These are phyloP conservation scores for Termitomyces sp. DNA, from an alignment of 768 basidiomycete species.

Conservation along the genomic window DNA sequence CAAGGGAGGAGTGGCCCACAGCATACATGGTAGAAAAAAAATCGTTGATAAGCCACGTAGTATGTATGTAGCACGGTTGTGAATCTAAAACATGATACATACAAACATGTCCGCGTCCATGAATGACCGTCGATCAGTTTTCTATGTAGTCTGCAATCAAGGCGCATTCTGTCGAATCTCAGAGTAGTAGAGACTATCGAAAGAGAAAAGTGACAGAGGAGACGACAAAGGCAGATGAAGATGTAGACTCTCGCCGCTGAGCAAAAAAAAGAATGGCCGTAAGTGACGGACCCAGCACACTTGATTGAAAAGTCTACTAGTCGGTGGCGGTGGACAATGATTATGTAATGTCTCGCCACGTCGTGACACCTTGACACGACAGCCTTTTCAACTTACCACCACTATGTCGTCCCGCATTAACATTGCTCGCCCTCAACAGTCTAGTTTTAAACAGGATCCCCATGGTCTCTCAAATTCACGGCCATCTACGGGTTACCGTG, in stretches of 20 bases:
- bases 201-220: background rate
- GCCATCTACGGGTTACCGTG: conserved; percentile 65
- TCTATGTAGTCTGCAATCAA: background rate
- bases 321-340: conserved; percentile 8
- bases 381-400: conserved; percentile 23
- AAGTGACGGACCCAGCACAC: background rate
- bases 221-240: background rate
- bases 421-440: conserved; percentile 65
- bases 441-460: conserved; percentile 63
- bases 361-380: conserved; percentile 42
- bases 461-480: conserved; percentile 76
- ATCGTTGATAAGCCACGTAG: too few species aligned
- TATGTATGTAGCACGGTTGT: background rate
- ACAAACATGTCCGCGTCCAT: background rate
- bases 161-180: background rate
- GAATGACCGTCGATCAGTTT: background rate
- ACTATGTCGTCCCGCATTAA: conserved; percentile 80
- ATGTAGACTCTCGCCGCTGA: background rate
- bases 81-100: background rate
- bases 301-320: background rate
- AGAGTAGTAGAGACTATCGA: background rate
- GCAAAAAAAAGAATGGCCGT: background rate
- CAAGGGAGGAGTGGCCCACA: too few species aligned
- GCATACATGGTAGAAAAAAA: too few species aligned
- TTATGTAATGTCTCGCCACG: conserved; percentile 41